These are phyloP conservation scores for Colletotrichum scovillei DNA, from an alignment of 2,329 filamentous ascomycete species.

Conservation along the genomic window DNA sequence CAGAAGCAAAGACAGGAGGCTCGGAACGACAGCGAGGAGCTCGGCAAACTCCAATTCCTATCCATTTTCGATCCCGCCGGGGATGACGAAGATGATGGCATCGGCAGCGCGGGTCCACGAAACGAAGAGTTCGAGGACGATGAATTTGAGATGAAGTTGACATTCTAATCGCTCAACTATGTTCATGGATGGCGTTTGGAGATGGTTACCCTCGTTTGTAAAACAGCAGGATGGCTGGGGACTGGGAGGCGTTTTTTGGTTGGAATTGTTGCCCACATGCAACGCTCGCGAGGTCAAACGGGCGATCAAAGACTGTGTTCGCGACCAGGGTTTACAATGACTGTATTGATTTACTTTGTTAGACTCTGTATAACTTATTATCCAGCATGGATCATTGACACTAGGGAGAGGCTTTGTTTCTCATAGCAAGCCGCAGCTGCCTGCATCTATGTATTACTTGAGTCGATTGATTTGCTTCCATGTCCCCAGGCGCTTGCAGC, in stretches of 20 bases:
- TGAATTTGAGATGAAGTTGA: slow-evolving; percentile 66
- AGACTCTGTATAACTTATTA: neutral
- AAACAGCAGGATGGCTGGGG: slow-evolving; percentile 5
- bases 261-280: slow-evolving; percentile 23
- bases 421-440: neutral
- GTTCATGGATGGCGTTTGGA: slow-evolving; percentile 24
- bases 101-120: slow-evolving; percentile 41
- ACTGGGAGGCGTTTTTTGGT: slow-evolving; percentile 31
- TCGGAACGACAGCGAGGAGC: slow-evolving; percentile 45
- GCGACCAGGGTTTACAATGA: slow-evolving; percentile 8
- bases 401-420: neutral
- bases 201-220: slow-evolving; percentile 21
- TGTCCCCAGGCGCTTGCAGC: neutral
- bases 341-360: slow-evolving; percentile 27
- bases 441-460: neutral
- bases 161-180: slow-evolving; percentile 1
- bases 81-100: slow-evolving; percentile 56
- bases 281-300: slow-evolving; percentile 4
- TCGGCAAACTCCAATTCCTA: slow-evolving; percentile 62
- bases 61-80: slow-evolving; percentile 67
- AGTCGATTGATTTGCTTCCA: neutral
- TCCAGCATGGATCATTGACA: neutral
- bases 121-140: slow-evolving; percentile 61
- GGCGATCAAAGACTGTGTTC: neutral
- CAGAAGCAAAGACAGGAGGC: slow-evolving; percentile 33